Evolutionary conservation across 2,329 filamentous ascomycete species (phyloP).

Genomic region (Alternaria ethzedia): DNA sequence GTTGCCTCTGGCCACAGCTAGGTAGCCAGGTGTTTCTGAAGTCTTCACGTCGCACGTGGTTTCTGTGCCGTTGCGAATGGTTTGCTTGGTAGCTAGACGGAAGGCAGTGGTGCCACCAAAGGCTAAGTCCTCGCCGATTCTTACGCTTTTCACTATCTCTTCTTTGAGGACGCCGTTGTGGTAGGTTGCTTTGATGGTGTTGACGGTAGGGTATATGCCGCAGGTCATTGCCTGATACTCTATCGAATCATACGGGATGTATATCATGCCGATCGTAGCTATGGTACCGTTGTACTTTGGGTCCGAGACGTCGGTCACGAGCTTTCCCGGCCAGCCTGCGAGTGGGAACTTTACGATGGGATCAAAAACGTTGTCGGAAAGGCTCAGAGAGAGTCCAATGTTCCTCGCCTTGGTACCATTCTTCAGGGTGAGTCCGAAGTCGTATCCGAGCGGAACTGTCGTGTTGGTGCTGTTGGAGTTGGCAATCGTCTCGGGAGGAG

Average conservation of each 20-base stretch:
- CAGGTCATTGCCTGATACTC: conserved; percentile 1
- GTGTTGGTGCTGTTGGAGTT: neutral
- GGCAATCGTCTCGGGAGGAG: neutral
- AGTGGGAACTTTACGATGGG: neutral
- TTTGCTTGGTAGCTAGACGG: neutral
- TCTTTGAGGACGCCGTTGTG: conserved; percentile 3
- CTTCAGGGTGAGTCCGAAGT: neutral
- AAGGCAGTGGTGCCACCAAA: neutral
- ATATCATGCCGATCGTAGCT: neutral
- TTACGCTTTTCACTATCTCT: neutral
- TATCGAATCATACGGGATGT: neutral
- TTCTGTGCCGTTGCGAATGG: neutral
- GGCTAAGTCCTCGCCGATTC: neutral
- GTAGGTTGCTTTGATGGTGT: conserved; percentile 7
- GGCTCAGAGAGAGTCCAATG: neutral
- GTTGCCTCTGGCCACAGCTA: neutral
- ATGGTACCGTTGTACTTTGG: neutral
- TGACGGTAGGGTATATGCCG: conserved; percentile 4
- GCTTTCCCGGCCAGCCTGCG: neutral
- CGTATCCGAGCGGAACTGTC: neutral
- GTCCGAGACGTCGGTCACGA: neutral
- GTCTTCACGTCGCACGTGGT: neutral
- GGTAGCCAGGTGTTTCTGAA: neutral
- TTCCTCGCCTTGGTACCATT: neutral
- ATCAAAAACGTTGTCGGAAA: neutral